Evolutionary conservation across 2,329 filamentous ascomycete species (phyloP), one percentile per base, ranked within the genome.

Genomic region (Penicillium decumbens): DNA sequence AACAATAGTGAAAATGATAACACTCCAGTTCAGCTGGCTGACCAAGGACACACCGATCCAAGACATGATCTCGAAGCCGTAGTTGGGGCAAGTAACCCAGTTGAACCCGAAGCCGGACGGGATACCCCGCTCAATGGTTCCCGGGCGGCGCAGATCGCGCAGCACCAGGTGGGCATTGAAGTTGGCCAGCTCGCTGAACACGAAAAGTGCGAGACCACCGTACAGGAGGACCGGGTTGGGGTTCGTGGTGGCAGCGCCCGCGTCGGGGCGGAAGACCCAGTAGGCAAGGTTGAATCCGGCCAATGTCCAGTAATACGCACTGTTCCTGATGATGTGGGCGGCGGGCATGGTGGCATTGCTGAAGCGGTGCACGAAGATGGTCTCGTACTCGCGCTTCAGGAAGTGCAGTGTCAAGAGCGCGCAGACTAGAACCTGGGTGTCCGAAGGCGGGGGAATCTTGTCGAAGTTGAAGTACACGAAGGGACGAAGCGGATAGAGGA

Each of bases 71-170:
- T 98, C 93, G 61, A 95, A 97, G 76, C 95, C 82, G 77, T 98
- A 98, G 76, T 98, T 98, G 37, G 93, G 93, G 75, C 91, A 95
- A 10, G 93, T 98, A 45, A 98, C 92, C 30, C 88, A 73, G 56
- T 76, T 78, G 72, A 96, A 97, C 27, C 91, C 89, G 50, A 92
- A 82, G 24, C 93, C 93, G 49, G 77, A 77, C 1, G 93, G 93
- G 56, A 98, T 95, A 61, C 89, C 90, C 51, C 92, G 82, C 68
- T 95, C 89, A 1, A 87, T 92, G 57, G 86, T 87, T 48, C 91
- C 91, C 0, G 82, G 78, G 49, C 83, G 85, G 43, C 93, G 85
- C 55, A 98, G 80, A 53, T 81, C 80, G 25, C 87, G 83, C 23
- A 98, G 80, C 46, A 89, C 86, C 59, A 86, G 70, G 72, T 98